phyloP scores from a whole-genome alignment of 2,329 filamentous ascomycete genomes.

The Apiospora koreana region DNA sequence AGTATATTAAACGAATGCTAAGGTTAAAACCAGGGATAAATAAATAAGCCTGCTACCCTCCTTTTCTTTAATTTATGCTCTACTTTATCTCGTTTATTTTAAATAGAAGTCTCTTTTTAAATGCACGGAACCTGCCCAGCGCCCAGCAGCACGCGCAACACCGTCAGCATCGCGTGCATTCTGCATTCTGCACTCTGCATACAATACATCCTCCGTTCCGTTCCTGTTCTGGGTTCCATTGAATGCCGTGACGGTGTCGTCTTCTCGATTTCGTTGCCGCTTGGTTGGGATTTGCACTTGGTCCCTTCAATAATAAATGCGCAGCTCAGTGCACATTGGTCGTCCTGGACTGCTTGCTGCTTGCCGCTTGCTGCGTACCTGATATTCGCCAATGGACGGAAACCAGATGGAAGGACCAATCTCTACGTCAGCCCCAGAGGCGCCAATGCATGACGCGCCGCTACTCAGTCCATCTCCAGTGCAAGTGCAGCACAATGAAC shows the following conservation, averaged over 20 bases:
- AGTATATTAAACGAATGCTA: not conserved
- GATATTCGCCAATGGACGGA: not conserved
- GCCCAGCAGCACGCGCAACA: not conserved
- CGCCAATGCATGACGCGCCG: not conserved
- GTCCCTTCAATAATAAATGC: not conserved
- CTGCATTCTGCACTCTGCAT: no score
- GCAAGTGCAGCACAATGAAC: not conserved
- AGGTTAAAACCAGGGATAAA: conserved; percentile 9
- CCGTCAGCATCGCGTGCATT: not conserved
- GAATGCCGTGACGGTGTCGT: not conserved
- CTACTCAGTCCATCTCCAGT: not conserved
- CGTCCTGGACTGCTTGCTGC: no score
- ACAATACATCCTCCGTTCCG: not conserved
- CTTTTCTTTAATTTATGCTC: conserved; percentile 6
- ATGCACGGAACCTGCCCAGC: not conserved
- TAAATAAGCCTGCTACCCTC: not conserved
- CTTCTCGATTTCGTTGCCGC: not conserved
- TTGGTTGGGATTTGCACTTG: not conserved
- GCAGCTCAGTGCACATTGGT: not conserved
- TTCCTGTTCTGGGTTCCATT: not conserved
- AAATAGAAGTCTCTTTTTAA: not conserved
- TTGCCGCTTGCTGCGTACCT: not conserved
- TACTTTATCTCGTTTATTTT: conserved; percentile 4
- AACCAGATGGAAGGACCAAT: not conserved
- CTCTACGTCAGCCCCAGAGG: not conserved